Percentiles rank a stretch among this genome's conserved stretches.
Conservation (phyloP, 2,329 filamentous ascomycete species). For the Pestalotiopsis sp. region DNA sequence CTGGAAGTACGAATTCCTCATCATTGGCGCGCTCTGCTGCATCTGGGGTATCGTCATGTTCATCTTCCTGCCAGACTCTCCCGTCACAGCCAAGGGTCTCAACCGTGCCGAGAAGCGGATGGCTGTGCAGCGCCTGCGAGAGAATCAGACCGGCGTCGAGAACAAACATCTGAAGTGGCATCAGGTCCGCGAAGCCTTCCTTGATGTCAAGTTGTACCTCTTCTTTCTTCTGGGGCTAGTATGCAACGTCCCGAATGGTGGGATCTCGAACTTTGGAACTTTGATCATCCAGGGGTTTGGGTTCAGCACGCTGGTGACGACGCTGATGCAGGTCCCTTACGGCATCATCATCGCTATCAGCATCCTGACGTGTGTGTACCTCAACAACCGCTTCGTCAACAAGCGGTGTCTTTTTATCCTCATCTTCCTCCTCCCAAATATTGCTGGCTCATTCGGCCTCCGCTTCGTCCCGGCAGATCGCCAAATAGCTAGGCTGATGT, state of each 20-base stretch:
- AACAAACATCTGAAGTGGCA: slow-evolving; percentile 37
- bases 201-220: slow-evolving; percentile 53
- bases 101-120: slow-evolving; percentile 43
- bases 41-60: slow-evolving; percentile 15
- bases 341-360: slow-evolving; percentile 24
- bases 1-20: slow-evolving; percentile 62
- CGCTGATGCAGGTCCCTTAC: slow-evolving; percentile 52
- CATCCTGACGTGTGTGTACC: slow-evolving; percentile 21
- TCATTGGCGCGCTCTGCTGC: slow-evolving; percentile 34
- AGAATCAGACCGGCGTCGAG: slow-evolving; percentile 52
- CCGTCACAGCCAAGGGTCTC: slow-evolving; percentile 47
- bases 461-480: slow-evolving; percentile 46
- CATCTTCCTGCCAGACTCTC: slow-evolving; percentile 49
- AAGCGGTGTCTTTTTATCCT: slow-evolving; percentile 39
- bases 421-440: slow-evolving; percentile 52
- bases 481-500: slow-evolving; percentile 49
- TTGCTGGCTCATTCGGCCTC: slow-evolving; percentile 54
- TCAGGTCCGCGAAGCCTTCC: slow-evolving; percentile 49
- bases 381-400: slow-evolving; percentile 23
- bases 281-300: slow-evolving; percentile 60
- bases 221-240: slow-evolving; percentile 53
- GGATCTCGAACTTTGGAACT: slow-evolving; percentile 60
- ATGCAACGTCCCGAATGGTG: slow-evolving; percentile 55
- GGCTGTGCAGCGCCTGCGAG: slow-evolving; percentile 45
- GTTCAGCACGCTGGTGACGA: slow-evolving; percentile 54